These are phyloP conservation scores for Diplodia corticola DNA, from an alignment of 2,329 filamentous ascomycete species.

Conservation along the genomic window DNA sequence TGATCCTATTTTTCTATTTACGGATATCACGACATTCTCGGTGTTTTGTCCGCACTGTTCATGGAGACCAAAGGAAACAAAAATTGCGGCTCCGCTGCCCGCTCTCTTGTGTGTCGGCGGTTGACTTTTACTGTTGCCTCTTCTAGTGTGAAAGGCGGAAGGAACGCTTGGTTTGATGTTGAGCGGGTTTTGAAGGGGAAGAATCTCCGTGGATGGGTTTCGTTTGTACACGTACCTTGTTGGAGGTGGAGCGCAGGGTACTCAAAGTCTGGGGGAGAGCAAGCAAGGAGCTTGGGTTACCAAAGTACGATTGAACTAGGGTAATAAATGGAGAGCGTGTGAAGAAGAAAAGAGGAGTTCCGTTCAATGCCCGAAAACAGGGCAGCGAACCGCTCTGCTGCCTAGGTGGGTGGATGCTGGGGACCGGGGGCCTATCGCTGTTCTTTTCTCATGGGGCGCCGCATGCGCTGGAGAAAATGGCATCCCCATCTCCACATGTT, in stretches of 20 bases:
- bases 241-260: constrained; percentile 6
- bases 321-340: not conserved
- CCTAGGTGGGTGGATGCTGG: not conserved
- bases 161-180: not conserved
- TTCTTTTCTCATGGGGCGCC: not conserved
- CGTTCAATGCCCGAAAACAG: not conserved
- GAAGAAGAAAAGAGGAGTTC: not conserved
- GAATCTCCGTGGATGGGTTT: not conserved
- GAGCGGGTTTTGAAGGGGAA: not conserved
- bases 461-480: not conserved
- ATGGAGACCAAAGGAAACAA: not conserved
- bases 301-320: not conserved
- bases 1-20: not conserved
- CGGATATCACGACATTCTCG: not conserved
- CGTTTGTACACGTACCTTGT: not conserved
- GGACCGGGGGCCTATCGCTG: not conserved
- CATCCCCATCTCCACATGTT: not conserved
- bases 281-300: not conserved
- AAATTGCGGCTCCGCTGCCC: not conserved
- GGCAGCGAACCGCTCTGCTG: not conserved
- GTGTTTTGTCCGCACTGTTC: not conserved
- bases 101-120: not conserved
- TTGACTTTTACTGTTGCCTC: not conserved
- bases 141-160: not conserved
- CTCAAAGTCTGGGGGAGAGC: not conserved